Conservation (phyloP, 495 filamentous ascomycete genomes). For the Delitschia confertaspora region DNA sequence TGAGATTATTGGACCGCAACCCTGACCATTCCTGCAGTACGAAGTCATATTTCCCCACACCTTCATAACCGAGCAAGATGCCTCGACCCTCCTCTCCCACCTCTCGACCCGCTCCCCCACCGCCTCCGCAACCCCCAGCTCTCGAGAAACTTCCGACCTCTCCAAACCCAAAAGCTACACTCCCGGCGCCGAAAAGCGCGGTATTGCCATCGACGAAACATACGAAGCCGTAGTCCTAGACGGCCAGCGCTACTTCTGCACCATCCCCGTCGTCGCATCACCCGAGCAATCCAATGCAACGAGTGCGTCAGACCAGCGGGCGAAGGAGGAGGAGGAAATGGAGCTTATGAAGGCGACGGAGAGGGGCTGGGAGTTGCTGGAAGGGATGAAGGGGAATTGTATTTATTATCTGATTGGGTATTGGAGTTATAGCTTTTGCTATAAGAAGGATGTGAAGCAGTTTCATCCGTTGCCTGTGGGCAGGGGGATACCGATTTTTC, state of each 20-base stretch:
- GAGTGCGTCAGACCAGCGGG: constrained; percentile 43
- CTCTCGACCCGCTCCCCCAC: constrained; percentile 12
- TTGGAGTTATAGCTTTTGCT: constrained; percentile 98
- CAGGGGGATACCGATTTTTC: constrained; percentile 56
- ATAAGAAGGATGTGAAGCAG: constrained; percentile 77
- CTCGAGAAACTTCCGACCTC: constrained; percentile 24
- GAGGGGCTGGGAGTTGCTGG: constrained; percentile 81
- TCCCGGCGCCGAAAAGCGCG: constrained; percentile 17
- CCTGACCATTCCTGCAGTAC: constrained; percentile 47
- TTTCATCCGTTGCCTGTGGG: constrained; percentile 73
- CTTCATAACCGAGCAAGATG: constrained; percentile 64
- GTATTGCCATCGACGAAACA: constrained; percentile 35
- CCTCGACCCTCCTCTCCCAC: constrained; percentile 38
- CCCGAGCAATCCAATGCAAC: constrained; percentile 44
- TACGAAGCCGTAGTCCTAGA: constrained; percentile 68
- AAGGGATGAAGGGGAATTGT: constrained; percentile 77
- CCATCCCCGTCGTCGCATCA: constrained; percentile 62
- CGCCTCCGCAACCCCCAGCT: constrained; percentile 19
- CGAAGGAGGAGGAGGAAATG: constrained; percentile 66
- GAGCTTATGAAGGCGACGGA: constrained; percentile 77
- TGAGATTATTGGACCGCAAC: neutral
- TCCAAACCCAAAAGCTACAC: constrained; percentile 13
- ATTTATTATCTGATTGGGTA: constrained; percentile 87
- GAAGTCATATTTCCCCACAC: constrained; percentile 70
- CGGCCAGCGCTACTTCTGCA: constrained; percentile 69